These are phyloP conservation scores for Hansenula anomala DNA, from an alignment of 1,139 yeast species.

Conservation along the genomic window DNA sequence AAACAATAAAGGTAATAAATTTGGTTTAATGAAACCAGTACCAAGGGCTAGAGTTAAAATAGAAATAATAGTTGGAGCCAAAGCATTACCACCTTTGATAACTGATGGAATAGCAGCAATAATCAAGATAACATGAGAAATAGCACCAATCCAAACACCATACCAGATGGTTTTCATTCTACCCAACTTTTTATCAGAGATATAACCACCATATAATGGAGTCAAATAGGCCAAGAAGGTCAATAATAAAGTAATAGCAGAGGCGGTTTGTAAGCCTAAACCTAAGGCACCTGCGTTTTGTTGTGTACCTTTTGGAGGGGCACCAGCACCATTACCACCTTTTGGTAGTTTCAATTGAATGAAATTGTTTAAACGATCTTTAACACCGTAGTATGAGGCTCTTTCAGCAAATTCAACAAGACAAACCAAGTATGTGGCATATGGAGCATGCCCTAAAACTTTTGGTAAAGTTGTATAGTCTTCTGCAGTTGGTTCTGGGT, in stretches of 20 bases:
- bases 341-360: slow-evolving; percentile 55
- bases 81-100: slow-evolving; percentile 37
- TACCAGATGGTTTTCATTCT: slow-evolving; percentile 61
- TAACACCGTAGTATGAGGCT: slow-evolving; percentile 70
- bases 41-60: slow-evolving; percentile 69
- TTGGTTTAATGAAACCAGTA: slow-evolving; percentile 76
- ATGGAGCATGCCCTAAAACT: slow-evolving; percentile 32
- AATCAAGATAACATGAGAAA: slow-evolving; percentile 59
- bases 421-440: slow-evolving; percentile 64
- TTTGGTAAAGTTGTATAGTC: slow-evolving; percentile 3
- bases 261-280: slow-evolving; percentile 57
- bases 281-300: slow-evolving; percentile 48
- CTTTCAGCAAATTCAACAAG: slow-evolving; percentile 75
- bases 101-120: slow-evolving; percentile 64
- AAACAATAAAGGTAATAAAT: slow-evolving; percentile 70
- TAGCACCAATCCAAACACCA: slow-evolving; percentile 50
- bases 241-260: slow-evolving; percentile 69
- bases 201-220: slow-evolving; percentile 68
- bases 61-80: slow-evolving; percentile 47
- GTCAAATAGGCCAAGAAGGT: slow-evolving; percentile 80
- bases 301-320: slow-evolving; percentile 34
- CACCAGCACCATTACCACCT: slow-evolving; percentile 39
- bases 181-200: slow-evolving; percentile 70
- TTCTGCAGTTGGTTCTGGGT: slow-evolving; percentile 3
- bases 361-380: slow-evolving; percentile 73